Percentiles rank a stretch among this genome's conserved stretches.
Evolutionary conservation across 495 filamentous ascomycete genomes (phyloP).

Genomic region (Penicilliopsis zonata): DNA sequence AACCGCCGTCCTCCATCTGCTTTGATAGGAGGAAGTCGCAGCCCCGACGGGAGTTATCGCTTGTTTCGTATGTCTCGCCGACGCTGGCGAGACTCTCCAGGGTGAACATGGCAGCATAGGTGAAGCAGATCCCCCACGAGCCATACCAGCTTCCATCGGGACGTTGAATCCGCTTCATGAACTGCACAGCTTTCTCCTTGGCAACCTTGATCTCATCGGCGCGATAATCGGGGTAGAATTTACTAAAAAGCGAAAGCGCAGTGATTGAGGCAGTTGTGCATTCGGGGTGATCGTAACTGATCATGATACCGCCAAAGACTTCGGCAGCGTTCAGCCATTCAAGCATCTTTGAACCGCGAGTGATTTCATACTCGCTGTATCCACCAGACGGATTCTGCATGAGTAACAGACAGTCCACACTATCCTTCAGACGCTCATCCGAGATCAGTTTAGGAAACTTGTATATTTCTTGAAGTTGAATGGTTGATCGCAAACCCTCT

Average conservation of each 20-base stretch:
- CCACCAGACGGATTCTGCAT: slow-evolving; percentile 87
- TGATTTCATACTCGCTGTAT: slow-evolving; percentile 82
- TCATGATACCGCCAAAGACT: slow-evolving; percentile 95
- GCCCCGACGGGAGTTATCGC: slow-evolving; percentile 52
- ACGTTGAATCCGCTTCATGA: slow-evolving; percentile 72
- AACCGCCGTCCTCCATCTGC: slow-evolving; percentile 82
- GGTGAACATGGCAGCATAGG: slow-evolving; percentile 92
- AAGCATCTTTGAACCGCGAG: slow-evolving; percentile 60
- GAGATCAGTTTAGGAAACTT: slow-evolving; percentile 67
- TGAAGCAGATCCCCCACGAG: slow-evolving; percentile 95
- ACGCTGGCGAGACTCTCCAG: slow-evolving; percentile 71
- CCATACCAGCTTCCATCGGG: slow-evolving; percentile 90
- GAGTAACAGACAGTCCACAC: slow-evolving; percentile 79
- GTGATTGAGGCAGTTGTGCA: slow-evolving; percentile 96
- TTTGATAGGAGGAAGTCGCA: slow-evolving; percentile 78
- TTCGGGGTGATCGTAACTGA: slow-evolving; percentile 95
- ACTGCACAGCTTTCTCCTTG: slow-evolving; percentile 57
- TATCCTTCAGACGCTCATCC: slow-evolving; percentile 64
- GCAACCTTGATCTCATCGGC: slow-evolving; percentile 60
- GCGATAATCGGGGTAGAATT: slow-evolving; percentile 72
- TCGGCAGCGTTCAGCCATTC: slow-evolving; percentile 91
- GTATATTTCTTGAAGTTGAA: slow-evolving; percentile 71
- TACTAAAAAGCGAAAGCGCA: slow-evolving; percentile 68
- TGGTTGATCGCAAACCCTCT: slow-evolving; percentile 76
- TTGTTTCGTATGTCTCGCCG: slow-evolving; percentile 71